Evolutionary conservation across 345 rosid genomes (phyloP).

Genomic region (Eucalyptus viminalis): DNA sequence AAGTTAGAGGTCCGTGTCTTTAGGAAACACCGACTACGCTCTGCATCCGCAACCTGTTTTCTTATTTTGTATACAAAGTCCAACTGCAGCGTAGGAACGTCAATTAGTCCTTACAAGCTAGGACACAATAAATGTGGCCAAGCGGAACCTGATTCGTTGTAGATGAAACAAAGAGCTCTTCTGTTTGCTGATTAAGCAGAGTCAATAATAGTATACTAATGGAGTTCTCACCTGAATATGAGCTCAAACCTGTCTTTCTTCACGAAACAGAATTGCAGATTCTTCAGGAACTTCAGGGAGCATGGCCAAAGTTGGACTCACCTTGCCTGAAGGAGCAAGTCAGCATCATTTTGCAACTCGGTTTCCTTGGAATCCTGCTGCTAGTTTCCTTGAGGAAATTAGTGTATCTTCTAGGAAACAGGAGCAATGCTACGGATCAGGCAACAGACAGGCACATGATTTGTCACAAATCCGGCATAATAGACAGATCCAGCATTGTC

Average conservation of each 20-base stretch:
- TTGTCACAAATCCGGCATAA: conserved; percentile 26
- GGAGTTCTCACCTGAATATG: background rate
- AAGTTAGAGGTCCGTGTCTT: background rate
- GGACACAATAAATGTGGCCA: background rate
- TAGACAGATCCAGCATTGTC: conserved; percentile 19
- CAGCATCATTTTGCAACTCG: conserved; percentile 29
- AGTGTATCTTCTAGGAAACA: conserved; percentile 8
- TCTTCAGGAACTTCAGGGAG: background rate
- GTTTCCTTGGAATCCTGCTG: conserved; percentile 36
- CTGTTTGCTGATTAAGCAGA: background rate
- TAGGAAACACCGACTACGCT: background rate
- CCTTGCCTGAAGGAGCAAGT: conserved; percentile 48
- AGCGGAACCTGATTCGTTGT: rapidly evolving
- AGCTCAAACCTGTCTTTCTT: background rate
- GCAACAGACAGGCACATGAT: conserved; percentile 10
- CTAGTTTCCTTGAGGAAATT: conserved; percentile 7
- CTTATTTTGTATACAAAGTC: background rate
- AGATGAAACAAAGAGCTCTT: background rate
- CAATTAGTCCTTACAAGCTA: background rate
- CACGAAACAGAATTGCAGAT: conserved; percentile 12
- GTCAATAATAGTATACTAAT: background rate
- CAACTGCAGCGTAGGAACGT: background rate
- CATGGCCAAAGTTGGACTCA: conserved; percentile 26
- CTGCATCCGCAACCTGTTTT: background rate
- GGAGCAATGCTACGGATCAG: conserved; percentile 11